These are phyloP conservation scores for Posidonia oceanica DNA, from an alignment of 116 monocot genomes.

Conservation along the genomic window DNA sequence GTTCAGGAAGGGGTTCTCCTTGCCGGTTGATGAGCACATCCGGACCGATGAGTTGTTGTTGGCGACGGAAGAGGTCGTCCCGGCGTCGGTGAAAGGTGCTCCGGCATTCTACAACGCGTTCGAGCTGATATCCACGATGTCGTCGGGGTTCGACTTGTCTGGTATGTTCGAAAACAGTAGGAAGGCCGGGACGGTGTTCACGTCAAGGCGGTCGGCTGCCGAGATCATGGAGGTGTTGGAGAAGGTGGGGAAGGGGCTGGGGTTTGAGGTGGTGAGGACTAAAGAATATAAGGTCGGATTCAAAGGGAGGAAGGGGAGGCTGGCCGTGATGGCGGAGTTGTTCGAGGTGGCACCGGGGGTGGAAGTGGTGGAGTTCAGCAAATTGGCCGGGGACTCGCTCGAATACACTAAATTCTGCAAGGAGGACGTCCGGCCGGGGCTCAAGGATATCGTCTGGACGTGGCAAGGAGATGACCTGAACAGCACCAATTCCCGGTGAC, in stretches of 20 bases:
- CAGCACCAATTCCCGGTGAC: too few species aligned
- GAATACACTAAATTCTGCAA: slow-evolving; percentile 59
- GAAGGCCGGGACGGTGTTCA: slow-evolving; percentile 40
- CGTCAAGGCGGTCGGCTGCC: slow-evolving; percentile 25
- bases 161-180: slow-evolving; percentile 47
- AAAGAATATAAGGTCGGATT: slow-evolving; percentile 37
- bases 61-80: not conserved
- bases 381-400: slow-evolving; percentile 39
- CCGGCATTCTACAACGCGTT: slow-evolving; percentile 84
- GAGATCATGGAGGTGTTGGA: slow-evolving; percentile 38
- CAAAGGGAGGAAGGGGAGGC: slow-evolving; percentile 38
- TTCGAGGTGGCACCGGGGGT: slow-evolving; percentile 58
- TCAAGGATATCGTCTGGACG: slow-evolving; percentile 70
- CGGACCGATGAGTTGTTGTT: not conserved
- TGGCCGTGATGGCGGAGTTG: slow-evolving; percentile 64
- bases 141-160: slow-evolving; percentile 74
- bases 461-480: slow-evolving; percentile 30
- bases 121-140: slow-evolving; percentile 68
- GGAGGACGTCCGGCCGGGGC: slow-evolving; percentile 50
- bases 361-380: slow-evolving; percentile 61
- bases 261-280: slow-evolving; percentile 22
- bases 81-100: slow-evolving; percentile 3
- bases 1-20: slow-evolving; percentile 29
- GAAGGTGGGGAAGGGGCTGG: slow-evolving; percentile 29
- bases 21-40: not conserved